phyloP scores from a whole-genome alignment of 2,329 filamentous ascomycete species.

The Drechslera avenae region DNA sequence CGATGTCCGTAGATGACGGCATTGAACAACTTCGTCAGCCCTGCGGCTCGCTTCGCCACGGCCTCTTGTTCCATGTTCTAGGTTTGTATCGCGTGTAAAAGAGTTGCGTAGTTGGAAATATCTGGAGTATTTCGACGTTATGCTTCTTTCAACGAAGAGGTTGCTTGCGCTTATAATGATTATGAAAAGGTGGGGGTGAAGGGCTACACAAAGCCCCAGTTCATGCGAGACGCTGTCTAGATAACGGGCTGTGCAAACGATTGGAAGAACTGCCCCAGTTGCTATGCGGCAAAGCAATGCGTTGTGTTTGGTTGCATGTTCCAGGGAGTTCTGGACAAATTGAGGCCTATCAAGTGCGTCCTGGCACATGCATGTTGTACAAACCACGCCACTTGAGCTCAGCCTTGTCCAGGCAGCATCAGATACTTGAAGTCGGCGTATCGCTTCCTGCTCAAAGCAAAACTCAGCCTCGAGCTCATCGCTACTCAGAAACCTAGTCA shows the following conservation, averaged over 20 bases:
- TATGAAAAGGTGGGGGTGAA: background rate
- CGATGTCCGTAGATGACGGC: constrained; percentile 49
- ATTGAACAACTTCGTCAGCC: constrained; percentile 50
- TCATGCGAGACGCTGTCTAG: constrained; percentile 10
- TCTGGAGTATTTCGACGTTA: background rate
- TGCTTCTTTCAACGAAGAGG: background rate
- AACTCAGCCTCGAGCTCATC: background rate
- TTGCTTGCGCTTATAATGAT: background rate
- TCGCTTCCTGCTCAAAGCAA: background rate
- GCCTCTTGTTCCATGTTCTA: constrained; percentile 25
- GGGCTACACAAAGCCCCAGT: constrained; percentile 11
- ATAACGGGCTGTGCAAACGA: constrained; percentile 28
- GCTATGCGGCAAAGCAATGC: constrained; percentile 18
- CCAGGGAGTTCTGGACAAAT: constrained; percentile 18
- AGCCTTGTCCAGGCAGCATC: constrained; percentile 34
- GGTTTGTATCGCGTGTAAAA: background rate
- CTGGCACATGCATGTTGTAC: constrained; percentile 26
- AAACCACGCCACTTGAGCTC: constrained; percentile 29
- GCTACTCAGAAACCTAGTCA: background rate
- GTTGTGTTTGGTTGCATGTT: constrained; percentile 24
- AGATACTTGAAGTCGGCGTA: constrained; percentile 5
- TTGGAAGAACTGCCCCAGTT: constrained; percentile 27
- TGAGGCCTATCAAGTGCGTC: constrained; percentile 18
- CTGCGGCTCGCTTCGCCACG: constrained; percentile 30
- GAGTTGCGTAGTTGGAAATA: background rate